Percentiles rank a stretch among this genome's conserved stretches.
Conservation (phyloP, 2,329 filamentous ascomycete genomes). For the Phialemoniopsis sp. region DNA sequence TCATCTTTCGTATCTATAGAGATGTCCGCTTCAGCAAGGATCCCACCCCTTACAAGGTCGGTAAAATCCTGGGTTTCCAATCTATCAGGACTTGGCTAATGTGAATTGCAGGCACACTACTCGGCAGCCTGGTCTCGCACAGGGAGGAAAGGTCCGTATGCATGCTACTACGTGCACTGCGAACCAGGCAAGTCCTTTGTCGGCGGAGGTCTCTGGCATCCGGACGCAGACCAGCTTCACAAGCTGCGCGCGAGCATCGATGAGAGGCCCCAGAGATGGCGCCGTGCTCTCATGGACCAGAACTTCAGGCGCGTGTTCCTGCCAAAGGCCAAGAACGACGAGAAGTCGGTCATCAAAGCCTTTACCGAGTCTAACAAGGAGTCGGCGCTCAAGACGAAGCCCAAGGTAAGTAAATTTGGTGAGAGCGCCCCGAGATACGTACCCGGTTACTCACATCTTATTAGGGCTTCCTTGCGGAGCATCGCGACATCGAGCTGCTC, state of each 20-base stretch:
- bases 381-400: conserved; percentile 78
- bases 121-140: conserved; percentile 85
- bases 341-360: conserved; percentile 58
- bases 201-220: conserved; percentile 79
- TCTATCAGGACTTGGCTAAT: conserved; percentile 14
- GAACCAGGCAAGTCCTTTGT: conserved; percentile 70
- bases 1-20: conserved; percentile 83
- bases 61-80: conserved; percentile 17
- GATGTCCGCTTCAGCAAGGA: conserved; percentile 83
- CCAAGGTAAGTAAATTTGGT: conserved; percentile 58
- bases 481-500: conserved; percentile 75
- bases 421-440: background rate
- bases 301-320: conserved; percentile 63
- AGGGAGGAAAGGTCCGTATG: conserved; percentile 81
- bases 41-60: conserved; percentile 82
- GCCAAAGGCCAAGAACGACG: conserved; percentile 46
- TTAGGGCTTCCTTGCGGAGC: conserved; percentile 70
- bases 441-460: background rate
- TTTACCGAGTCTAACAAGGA: conserved; percentile 68
- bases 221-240: conserved; percentile 62
- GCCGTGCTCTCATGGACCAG: conserved; percentile 58
- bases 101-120: conserved; percentile 58
- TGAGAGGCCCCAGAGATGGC: conserved; percentile 65
- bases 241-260: conserved; percentile 73
- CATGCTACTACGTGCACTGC: conserved; percentile 83